Evolutionary conservation across 2,329 filamentous ascomycete species (phyloP), one percentile per base, ranked within the genome.

Genomic region (Lanzia echinophila): DNA sequence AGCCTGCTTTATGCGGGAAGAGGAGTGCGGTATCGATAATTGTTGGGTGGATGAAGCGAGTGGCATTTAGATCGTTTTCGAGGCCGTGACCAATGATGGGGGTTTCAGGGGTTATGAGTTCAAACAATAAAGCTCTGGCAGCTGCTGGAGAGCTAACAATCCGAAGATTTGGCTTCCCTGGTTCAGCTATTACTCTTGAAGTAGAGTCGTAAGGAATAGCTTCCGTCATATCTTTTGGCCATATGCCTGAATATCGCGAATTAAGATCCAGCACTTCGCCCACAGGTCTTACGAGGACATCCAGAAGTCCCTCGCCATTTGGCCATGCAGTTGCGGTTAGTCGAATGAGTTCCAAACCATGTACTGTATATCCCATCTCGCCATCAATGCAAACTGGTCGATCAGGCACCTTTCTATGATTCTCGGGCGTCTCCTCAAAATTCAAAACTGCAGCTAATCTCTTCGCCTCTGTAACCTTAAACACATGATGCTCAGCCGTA

Each of bases 341-440:
- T 8, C 94, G 88, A 54, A 97, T 85, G 17, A 99, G 78, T 69
- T 99, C 94, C 60, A 97, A 74, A 0, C 95, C 94, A 47, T 86
- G 71, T 1, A 88, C 88, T 0, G 95, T 99, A 67, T 95, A 97
- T 4, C 88, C 89, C 94, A 99, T 99, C 68, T 99, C 94, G 65
- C 94, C 97, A 68, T 99, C 94, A 64, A 99, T 92, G 59, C 84
- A 87, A 11, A 97, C 83, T 2, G 87, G 88, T 34, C 80, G 47
- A 13, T 32, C 13, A 3, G 42, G 7, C 20, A 31, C 79, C 50
- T 75, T 72, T 1, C 73, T 75, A 2, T 71, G 63, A 60, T 90
- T 90, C 12, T 76, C 71, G 0, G 91, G 91, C 0, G 94, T 97
- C 57, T 81, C 71, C 54, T 82, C 79, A 68, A 95, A 99, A 49